A percentile compares a stretch with the other conserved stretches of the same genome.
Conservation (phyloP, 2,329 filamentous ascomycete species). For the Aspergillus ruber region DNA sequence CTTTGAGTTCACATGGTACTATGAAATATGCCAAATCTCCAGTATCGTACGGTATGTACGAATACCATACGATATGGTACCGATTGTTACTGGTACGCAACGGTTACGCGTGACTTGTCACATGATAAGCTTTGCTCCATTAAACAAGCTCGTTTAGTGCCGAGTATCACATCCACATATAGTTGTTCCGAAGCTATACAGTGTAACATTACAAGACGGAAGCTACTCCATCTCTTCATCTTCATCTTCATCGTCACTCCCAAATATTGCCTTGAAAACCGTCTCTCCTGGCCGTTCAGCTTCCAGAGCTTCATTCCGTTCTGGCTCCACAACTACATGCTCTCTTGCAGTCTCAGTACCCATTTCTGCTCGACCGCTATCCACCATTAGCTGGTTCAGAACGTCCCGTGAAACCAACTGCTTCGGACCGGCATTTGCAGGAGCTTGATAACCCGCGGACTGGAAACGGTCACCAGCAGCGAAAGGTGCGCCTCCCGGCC, state of each 20-base stretch:
- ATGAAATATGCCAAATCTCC: not conserved
- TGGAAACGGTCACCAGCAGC: slow-evolving; percentile 22
- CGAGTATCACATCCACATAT: too few species aligned
- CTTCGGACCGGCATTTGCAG: slow-evolving; percentile 19
- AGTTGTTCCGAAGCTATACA: too few species aligned
- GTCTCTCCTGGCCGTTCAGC: slow-evolving; percentile 68
- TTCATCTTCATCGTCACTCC: slow-evolving; percentile 70
- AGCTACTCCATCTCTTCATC: slow-evolving; percentile 17
- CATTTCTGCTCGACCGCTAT: slow-evolving; percentile 25
- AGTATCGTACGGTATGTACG: not conserved
- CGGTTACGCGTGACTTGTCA: too few species aligned
- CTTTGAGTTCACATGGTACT: too few species aligned
- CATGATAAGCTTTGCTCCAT: too few species aligned
- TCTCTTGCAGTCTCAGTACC: slow-evolving; percentile 8
- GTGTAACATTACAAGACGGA: not conserved
- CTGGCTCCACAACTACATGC: slow-evolving; percentile 55
- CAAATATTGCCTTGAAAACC: slow-evolving; percentile 89
- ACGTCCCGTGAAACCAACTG: slow-evolving; percentile 50
- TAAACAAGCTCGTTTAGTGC: too few species aligned
- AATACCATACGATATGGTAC: not conserved
- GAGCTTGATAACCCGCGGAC: slow-evolving; percentile 26
- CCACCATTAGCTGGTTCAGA: slow-evolving; percentile 51
- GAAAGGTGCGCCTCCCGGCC: slow-evolving; percentile 18
- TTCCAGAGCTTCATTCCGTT: slow-evolving; percentile 73
- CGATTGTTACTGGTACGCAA: too few species aligned